Percentiles rank a stretch among this genome's conserved stretches.
phyloP scores from a whole-genome alignment of 495 filamentous ascomycete species.

The Hypoxylon subgilvum region DNA sequence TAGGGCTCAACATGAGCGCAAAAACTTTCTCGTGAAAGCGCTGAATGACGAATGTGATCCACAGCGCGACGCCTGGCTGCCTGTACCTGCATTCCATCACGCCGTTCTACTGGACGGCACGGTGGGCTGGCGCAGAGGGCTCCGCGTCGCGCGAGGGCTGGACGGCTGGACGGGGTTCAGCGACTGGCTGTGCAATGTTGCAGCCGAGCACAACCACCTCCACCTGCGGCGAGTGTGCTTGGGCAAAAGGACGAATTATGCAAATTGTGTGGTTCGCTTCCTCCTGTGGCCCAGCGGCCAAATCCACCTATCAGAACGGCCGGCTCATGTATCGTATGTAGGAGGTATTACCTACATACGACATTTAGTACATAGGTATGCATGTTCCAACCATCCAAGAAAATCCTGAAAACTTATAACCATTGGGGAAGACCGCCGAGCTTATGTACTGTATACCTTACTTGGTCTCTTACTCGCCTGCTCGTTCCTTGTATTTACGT shows the following conservation, averaged over 20 bases:
- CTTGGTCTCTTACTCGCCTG: constrained; percentile 13
- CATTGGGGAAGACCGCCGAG: constrained; percentile 32
- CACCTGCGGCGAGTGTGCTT: constrained; percentile 24
- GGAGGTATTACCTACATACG: constrained; percentile 28
- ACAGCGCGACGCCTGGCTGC: constrained; percentile 30
- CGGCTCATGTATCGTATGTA: constrained; percentile 27
- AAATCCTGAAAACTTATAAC: constrained; percentile 36
- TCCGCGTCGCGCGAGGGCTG: constrained; percentile 40
- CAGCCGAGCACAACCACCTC: constrained; percentile 38
- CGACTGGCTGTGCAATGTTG: constrained; percentile 46
- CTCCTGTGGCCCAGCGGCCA: constrained; percentile 39
- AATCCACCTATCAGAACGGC: constrained; percentile 41
- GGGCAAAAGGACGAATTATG: constrained; percentile 41
- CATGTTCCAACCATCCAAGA: constrained; percentile 39
- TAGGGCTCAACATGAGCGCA: constrained; percentile 23
- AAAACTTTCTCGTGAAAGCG: constrained; percentile 34
- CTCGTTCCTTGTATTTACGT: constrained; percentile 9
- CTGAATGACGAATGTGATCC: constrained; percentile 35
- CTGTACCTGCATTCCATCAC: constrained; percentile 40
- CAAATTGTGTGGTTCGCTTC: constrained; percentile 45
- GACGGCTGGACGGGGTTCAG: constrained; percentile 40
- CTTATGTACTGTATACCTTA: constrained; percentile 22
- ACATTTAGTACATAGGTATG: constrained; percentile 33
- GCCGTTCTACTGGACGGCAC: constrained; percentile 30
- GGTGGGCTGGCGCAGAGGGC: constrained; percentile 29